These are phyloP conservation scores for Rutstroemia sp. DNA, from an alignment of 2,329 filamentous ascomycete genomes.

Conservation along the genomic window DNA sequence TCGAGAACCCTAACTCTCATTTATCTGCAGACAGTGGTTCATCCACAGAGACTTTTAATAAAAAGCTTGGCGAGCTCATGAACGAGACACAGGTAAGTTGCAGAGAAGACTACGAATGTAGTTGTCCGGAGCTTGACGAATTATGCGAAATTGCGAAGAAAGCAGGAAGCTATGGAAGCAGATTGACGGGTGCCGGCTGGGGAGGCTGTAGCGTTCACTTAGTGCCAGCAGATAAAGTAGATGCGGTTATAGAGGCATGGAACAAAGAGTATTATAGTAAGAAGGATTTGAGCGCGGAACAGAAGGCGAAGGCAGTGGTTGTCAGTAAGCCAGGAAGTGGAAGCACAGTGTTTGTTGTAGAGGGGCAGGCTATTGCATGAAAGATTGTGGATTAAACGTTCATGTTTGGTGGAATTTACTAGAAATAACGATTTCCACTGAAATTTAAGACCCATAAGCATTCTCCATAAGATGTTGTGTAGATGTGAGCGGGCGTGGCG, in stretches of 20 bases:
- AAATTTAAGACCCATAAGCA: no score
- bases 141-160: constrained; percentile 72
- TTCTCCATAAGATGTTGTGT: no score
- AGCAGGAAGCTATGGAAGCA: constrained; percentile 76
- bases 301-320: constrained; percentile 72
- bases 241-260: constrained; percentile 69
- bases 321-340: constrained; percentile 82
- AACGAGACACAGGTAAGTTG: constrained; percentile 88
- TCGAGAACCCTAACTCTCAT: constrained; percentile 46
- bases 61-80: constrained; percentile 70
- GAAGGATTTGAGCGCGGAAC: constrained; percentile 57
- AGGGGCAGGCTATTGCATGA: constrained; percentile 5
- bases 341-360: constrained; percentile 45
- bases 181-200: constrained; percentile 92
- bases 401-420: no score
- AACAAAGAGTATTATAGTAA: constrained; percentile 76
- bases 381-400: neutral
- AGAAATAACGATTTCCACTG: no score
- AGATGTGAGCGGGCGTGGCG: no score
- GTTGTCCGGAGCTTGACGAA: constrained; percentile 84
- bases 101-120: constrained; percentile 82
- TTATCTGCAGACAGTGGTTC: constrained; percentile 17
- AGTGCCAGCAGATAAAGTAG: constrained; percentile 75
- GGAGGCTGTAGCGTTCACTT: constrained; percentile 94
- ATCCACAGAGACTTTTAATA: constrained; percentile 54